Evolutionary conservation across 2,329 filamentous ascomycete species (phyloP).

Genomic region (Ambrosiella xylebori): DNA sequence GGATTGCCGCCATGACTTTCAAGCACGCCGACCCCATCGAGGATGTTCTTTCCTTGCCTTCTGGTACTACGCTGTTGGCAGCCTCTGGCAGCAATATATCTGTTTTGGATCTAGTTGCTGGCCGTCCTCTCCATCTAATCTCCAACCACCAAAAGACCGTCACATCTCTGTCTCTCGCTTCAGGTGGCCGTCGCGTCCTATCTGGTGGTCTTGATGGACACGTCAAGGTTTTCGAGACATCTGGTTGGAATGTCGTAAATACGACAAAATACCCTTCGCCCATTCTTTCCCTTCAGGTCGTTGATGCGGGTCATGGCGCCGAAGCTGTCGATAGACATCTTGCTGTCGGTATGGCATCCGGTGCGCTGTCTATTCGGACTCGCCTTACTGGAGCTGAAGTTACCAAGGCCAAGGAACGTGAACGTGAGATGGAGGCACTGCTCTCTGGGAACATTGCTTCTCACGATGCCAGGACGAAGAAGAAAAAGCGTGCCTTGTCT

Average conservation of each 20-base stretch:
- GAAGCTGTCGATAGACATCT: constrained; percentile 72
- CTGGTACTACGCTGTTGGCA: constrained; percentile 71
- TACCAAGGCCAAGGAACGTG: constrained; percentile 53
- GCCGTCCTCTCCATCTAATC: constrained; percentile 70
- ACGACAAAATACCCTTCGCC: constrained; percentile 87
- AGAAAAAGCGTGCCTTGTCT: constrained; percentile 43
- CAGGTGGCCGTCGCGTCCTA: constrained; percentile 62
- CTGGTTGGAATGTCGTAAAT: constrained; percentile 88
- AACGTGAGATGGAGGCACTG: constrained; percentile 71
- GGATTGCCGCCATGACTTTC: constrained; percentile 68
- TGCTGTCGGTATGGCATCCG: constrained; percentile 86
- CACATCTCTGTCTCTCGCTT: constrained; percentile 68
- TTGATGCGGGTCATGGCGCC: constrained; percentile 26
- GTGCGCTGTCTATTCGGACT: constrained; percentile 78
- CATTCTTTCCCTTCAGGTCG: constrained; percentile 66
- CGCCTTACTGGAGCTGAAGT: constrained; percentile 74
- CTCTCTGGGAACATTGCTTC: constrained; percentile 61
- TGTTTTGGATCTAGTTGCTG: constrained; percentile 82
- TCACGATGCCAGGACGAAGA: constrained; percentile 54
- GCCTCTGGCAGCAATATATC: constrained; percentile 74
- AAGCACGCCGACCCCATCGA: constrained; percentile 86
- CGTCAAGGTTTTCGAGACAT: constrained; percentile 91
- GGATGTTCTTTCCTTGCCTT: constrained; percentile 69
- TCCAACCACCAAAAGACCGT: constrained; percentile 97
- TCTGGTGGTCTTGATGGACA: constrained; percentile 87